Percentiles rank a stretch among this genome's conserved stretches.
phyloP scores from a whole-genome alignment of 495 filamentous ascomycete species.

The Tuber calosporum region DNA sequence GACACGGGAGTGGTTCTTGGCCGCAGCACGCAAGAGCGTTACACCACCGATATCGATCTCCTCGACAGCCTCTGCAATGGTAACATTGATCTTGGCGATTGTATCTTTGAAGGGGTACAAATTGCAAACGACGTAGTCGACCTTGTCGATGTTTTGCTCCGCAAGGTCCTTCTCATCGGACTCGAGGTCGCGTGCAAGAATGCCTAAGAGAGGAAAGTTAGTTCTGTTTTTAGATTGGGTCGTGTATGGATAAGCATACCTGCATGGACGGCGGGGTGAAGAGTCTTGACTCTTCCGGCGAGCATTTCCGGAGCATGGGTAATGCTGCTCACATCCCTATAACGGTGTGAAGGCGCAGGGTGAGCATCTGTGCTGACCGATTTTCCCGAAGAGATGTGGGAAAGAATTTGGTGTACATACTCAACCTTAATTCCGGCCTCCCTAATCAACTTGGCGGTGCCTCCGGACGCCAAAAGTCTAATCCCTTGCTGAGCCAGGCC shows the following conservation, averaged over 20 bases:
- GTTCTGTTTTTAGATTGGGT: not conserved
- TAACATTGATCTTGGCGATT: constrained; percentile 91
- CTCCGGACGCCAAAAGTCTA: constrained; percentile 84
- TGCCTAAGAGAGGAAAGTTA: constrained; percentile 47
- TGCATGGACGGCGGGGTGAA: constrained; percentile 90
- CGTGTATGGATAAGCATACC: constrained; percentile 37
- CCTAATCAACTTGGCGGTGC: constrained; percentile 87
- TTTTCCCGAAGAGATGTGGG: not conserved
- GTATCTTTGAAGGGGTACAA: constrained; percentile 98
- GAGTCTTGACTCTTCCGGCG: constrained; percentile 89
- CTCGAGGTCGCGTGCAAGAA: constrained; percentile 83
- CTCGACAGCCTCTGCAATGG: constrained; percentile 90
- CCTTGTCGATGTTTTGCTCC: constrained; percentile 92
- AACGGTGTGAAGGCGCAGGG: constrained; percentile 18
- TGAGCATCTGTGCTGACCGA: not conserved
- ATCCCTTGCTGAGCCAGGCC: constrained; percentile 85
- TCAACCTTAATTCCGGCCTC: constrained; percentile 91
- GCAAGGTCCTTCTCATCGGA: constrained; percentile 95
- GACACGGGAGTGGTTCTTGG: constrained; percentile 93
- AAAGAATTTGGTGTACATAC: constrained; percentile 48
- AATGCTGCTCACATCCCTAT: constrained; percentile 89
- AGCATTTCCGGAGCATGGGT: constrained; percentile 99
- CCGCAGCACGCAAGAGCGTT: constrained; percentile 88
- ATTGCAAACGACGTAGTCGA: constrained; percentile 98
- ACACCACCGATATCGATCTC: constrained; percentile 98